Conservation (phyloP, 768 basidiomycete genomes). For the Serendipita indica region DNA sequence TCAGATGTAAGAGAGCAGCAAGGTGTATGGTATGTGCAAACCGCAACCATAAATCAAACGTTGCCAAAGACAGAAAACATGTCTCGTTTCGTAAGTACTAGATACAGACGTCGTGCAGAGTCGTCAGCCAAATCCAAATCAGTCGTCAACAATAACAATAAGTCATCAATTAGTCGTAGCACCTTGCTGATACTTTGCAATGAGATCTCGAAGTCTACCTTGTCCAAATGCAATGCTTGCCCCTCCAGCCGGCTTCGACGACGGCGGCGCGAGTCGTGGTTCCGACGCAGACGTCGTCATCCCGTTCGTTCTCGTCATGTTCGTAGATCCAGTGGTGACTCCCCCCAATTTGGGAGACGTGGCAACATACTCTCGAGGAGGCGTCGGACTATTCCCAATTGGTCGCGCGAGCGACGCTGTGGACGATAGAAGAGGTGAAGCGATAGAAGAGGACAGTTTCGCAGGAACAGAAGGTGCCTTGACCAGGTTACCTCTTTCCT, state of each 20-base stretch:
- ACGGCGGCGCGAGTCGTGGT: constrained; percentile 5
- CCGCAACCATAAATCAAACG: no score
- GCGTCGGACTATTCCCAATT: constrained; percentile 13
- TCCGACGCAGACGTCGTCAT: constrained; percentile 12
- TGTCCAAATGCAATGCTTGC: constrained; percentile 59
- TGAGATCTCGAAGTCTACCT: constrained; percentile 59
- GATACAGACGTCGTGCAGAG: no score
- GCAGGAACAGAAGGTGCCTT: constrained; percentile 60
- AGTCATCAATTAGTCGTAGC: no score
- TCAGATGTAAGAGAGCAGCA: no score
- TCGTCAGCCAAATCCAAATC: no score
- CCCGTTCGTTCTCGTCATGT: constrained; percentile 13
- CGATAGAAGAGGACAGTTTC: constrained; percentile 53
- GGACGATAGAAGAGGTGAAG: constrained; percentile 55
- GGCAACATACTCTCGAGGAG: neutral
- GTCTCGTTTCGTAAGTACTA: no score
- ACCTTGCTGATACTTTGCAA: constrained; percentile 58
- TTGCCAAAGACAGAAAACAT: no score
- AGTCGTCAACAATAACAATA: no score
- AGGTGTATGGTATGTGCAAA: no score
- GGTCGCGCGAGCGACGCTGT: constrained; percentile 61
- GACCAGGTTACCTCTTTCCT: no score
- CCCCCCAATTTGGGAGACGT: constrained; percentile 27
- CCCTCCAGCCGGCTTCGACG: constrained; percentile 13
- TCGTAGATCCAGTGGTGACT: constrained; percentile 13